phyloP scores from a whole-genome alignment of 2,329 filamentous ascomycete species.

The Epichloe baconii region DNA sequence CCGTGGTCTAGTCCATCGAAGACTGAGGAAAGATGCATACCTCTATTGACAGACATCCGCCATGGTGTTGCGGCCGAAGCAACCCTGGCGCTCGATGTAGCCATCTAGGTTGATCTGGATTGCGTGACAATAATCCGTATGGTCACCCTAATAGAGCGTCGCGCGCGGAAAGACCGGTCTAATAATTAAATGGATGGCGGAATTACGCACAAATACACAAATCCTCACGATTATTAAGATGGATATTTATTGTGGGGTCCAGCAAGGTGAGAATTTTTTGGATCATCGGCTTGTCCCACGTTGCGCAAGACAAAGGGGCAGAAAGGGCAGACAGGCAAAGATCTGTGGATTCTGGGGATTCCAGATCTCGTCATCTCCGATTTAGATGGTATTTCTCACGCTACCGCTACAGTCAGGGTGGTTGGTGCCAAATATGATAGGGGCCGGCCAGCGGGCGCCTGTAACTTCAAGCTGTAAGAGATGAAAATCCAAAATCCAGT shows the following conservation, averaged over 20 bases:
- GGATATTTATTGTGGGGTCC: not conserved
- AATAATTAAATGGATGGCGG: not conserved
- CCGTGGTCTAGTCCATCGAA: not conserved
- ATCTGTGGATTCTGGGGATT: not conserved
- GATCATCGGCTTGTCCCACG: not conserved
- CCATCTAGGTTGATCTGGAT: conserved; percentile 6
- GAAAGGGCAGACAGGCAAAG: not conserved
- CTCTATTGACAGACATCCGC: conserved; percentile 7
- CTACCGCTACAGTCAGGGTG: no score
- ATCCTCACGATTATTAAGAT: not conserved
- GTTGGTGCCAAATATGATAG: no score
- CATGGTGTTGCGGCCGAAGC: conserved; percentile 8
- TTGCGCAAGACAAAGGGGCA: not conserved
- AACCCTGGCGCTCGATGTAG: conserved; percentile 9
- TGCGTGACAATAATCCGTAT: not conserved
- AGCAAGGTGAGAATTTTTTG: not conserved
- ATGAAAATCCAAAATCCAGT: not conserved
- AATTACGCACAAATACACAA: not conserved
- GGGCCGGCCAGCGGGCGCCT: no score
- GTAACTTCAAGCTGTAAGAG: no score
- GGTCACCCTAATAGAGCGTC: not conserved
- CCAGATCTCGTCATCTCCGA: not conserved
- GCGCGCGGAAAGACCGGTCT: not conserved
- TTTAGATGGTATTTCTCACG: not conserved
- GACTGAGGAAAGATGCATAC: conserved; percentile 1